Evolutionary conservation across 2,329 filamentous ascomycete species (phyloP), one percentile per base, ranked within the genome.

Genomic region (Fusarium metavorans): DNA sequence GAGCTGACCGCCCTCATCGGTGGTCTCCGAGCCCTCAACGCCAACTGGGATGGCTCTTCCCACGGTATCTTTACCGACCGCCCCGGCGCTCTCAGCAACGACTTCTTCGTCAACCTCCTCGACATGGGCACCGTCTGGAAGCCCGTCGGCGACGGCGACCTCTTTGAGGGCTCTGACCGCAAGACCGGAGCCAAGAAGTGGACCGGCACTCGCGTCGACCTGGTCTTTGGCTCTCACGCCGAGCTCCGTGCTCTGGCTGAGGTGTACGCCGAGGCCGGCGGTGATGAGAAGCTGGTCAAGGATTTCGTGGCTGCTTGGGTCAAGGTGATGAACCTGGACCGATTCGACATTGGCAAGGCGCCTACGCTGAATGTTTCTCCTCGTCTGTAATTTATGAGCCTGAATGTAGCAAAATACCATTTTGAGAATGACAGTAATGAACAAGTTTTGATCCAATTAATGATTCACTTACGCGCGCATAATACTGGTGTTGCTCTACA

Each of bases 41-140:
- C 89, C 81, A 95, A 95, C 87, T 94, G 87, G 75, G 92, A 95
- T 76, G 91, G 91, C 59, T 94, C 92, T 4, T 80, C 85, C 39
- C 83, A 90, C 70, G 93, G 93, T 72, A 88, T 95, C 68, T 87
- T 95, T 79, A 95, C 93, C 73, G 86, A 87, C 77, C 86, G 86
- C 5, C 92, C 92, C 0, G 93, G 93, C 62, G 83, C 89, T 75
- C 87, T 95, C 76, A 93, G 90, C 80, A 95, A 93, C 83, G 93
- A 95, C 85, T 95, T 94, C 88, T 95, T 95, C 80, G 88, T 93
- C 83, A 95, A 95, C 85, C 87, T 95, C 5, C 88, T 95, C 50
- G 93, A 95, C 82, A 89, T 88, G 79, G 85, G 83, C 83, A 93
- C 89, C 5, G 86, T 84, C 50, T 95, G 93, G 93, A 83, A 84